These are phyloP conservation scores for Claviceps humidiphila DNA, from an alignment of 2,329 filamentous ascomycete genomes.

Conservation along the genomic window DNA sequence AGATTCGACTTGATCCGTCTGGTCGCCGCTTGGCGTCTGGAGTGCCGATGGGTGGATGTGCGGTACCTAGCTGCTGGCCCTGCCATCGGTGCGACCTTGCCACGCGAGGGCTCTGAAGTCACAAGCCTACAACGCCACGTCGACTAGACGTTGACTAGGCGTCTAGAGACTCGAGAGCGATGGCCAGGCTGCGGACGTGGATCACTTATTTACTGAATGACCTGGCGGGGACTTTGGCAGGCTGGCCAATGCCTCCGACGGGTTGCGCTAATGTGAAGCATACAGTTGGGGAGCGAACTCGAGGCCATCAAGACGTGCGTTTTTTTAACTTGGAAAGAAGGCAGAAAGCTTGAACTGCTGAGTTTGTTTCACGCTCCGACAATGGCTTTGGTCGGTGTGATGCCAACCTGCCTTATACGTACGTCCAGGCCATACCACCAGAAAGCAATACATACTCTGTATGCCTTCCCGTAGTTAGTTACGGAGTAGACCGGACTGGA, in stretches of 20 bases:
- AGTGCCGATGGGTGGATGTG: not conserved
- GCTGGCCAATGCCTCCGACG: not conserved
- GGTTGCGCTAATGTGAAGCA: not conserved
- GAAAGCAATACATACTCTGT: too few relatives aligned
- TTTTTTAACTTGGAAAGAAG: too few relatives aligned
- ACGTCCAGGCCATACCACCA: too few relatives aligned
- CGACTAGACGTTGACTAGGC: not conserved
- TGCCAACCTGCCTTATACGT: too few relatives aligned
- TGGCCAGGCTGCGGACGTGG: not conserved
- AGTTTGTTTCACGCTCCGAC: too few relatives aligned
- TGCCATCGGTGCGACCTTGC: conserved; percentile 5
- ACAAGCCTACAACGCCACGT: conserved; percentile 7
- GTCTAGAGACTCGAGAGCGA: not conserved
- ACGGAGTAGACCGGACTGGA: too few relatives aligned
- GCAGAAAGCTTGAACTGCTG: too few relatives aligned
- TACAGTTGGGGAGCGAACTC: too few relatives aligned
- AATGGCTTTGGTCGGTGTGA: too few relatives aligned
- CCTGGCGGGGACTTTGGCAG: not conserved
- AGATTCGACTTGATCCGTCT: not conserved
- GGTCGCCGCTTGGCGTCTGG: not conserved
- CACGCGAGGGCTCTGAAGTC: conserved; percentile 9
- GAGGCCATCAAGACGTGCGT: too few relatives aligned
- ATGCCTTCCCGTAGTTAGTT: too few relatives aligned
- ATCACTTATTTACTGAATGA: not conserved
- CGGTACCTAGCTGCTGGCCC: not conserved